Evolutionary conservation across 768 basidiomycete genomes (phyloP).

Genomic region (Tylopilus cervinicoccineus): DNA sequence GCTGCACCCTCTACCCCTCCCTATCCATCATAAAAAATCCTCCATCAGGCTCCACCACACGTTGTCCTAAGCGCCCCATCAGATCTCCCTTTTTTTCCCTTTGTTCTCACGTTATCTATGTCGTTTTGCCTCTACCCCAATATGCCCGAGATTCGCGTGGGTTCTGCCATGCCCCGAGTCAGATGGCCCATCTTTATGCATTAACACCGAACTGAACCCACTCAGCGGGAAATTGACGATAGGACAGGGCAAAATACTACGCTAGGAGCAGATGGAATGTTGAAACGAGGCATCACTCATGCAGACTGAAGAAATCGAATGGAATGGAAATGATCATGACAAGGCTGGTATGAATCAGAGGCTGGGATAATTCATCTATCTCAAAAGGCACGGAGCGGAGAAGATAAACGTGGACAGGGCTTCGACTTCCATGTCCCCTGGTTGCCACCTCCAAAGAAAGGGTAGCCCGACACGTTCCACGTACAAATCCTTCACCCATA

Average conservation of each 20-base stretch:
- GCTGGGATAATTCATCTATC: not conserved
- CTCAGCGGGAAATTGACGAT: not conserved
- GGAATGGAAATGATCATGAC: slow-evolving; percentile 1
- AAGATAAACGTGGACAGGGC: not conserved
- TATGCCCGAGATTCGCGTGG: not conserved
- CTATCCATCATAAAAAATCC: not conserved
- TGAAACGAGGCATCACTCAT: not conserved
- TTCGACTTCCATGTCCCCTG: not conserved
- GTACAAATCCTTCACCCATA: not conserved
- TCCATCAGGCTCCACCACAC: not conserved
- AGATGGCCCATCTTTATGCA: not conserved
- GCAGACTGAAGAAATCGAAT: not conserved
- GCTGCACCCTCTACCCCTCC: not conserved
- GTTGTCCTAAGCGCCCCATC: not conserved
- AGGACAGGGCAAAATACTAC: too few relatives aligned
- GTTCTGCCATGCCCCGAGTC: not conserved
- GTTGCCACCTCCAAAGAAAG: not conserved
- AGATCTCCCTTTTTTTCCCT: too few relatives aligned
- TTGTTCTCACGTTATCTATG: not conserved
- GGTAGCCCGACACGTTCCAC: not conserved
- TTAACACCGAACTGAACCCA: not conserved
- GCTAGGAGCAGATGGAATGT: not conserved
- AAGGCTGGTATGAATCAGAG: slow-evolving; percentile 4
- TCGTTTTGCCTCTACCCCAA: not conserved
- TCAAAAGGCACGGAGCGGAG: not conserved